Conservation (phyloP, 495 filamentous ascomycete genomes). For the Xylaria curta region DNA sequence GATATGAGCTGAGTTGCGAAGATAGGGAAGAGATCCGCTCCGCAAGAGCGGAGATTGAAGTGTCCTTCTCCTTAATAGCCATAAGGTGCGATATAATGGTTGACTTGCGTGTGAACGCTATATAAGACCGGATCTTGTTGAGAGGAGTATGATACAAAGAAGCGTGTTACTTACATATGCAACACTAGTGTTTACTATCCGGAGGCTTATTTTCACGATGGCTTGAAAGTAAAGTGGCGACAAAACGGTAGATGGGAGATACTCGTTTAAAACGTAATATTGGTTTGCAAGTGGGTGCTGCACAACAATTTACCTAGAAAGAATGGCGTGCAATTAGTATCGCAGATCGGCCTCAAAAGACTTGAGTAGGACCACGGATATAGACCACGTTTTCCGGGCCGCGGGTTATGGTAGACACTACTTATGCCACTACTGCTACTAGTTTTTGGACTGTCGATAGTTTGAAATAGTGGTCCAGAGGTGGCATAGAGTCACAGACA, state of each 20-base stretch:
- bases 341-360: slow-evolving; percentile 6
- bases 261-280: slow-evolving; percentile 10
- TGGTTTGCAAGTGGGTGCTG: background rate
- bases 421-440: background rate
- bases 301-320: background rate
- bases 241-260: background rate
- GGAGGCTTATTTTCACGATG: background rate
- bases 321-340: background rate
- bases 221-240: background rate
- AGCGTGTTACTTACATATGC: background rate
- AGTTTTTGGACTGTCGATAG: background rate
- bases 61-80: background rate
- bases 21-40: slow-evolving; percentile 15
- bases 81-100: background rate
- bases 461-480: background rate
- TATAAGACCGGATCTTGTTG: background rate
- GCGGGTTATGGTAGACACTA: background rate
- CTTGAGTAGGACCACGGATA: background rate
- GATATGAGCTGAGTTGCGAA: slow-evolving; percentile 1
- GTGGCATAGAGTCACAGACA: background rate
- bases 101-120: background rate
- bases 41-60: slow-evolving; percentile 6
- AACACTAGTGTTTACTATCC: background rate
- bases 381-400: background rate
- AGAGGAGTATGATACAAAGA: background rate